Evolutionary conservation across 2,329 filamentous ascomycete genomes (phyloP).

Genomic region (Apiospora kogelbergensis): DNA sequence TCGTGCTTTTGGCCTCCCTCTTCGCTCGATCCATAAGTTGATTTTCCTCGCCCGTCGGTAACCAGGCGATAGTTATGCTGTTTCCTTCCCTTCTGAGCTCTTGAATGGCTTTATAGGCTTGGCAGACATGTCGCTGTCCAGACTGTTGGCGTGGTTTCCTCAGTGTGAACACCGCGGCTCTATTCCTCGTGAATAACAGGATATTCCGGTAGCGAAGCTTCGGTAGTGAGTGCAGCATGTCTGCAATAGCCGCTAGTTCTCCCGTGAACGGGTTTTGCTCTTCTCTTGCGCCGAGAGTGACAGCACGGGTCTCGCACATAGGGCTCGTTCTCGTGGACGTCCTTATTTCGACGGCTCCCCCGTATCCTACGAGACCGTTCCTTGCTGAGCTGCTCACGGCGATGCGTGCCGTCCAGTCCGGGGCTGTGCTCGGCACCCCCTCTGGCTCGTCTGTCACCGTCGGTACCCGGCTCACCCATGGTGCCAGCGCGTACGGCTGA

Average conservation of each 20-base stretch:
- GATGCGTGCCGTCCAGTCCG: not conserved
- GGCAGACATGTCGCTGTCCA: not conserved
- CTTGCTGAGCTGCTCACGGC: slow-evolving; percentile 4
- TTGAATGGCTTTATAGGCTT: not conserved
- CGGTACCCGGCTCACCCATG: not conserved
- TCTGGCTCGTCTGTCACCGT: not conserved
- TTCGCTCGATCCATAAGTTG: not conserved
- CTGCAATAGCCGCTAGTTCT: slow-evolving; percentile 8
- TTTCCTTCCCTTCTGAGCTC: slow-evolving; percentile 9
- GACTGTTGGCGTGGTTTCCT: slow-evolving; percentile 9
- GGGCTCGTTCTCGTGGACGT: not conserved
- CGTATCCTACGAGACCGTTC: slow-evolving; percentile 5
- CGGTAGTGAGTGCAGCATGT: not conserved
- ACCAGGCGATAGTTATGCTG: slow-evolving; percentile 7
- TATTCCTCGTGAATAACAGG: slow-evolving; percentile 10
- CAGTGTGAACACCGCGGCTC: not conserved
- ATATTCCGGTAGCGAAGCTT: not conserved
- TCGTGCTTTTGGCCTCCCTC: slow-evolving; percentile 1
- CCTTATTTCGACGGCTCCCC: slow-evolving; percentile 1
- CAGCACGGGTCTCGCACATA: not conserved
- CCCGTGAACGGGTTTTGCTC: slow-evolving; percentile 12
- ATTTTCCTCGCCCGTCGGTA: slow-evolving; percentile 10
- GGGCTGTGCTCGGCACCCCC: not conserved
- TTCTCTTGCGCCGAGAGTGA: not conserved
- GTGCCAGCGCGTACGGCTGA: slow-evolving; percentile 12